phyloP scores from a whole-genome alignment of 768 basidiomycete genomes.

The Pleurotus salmoneostramineus region DNA sequence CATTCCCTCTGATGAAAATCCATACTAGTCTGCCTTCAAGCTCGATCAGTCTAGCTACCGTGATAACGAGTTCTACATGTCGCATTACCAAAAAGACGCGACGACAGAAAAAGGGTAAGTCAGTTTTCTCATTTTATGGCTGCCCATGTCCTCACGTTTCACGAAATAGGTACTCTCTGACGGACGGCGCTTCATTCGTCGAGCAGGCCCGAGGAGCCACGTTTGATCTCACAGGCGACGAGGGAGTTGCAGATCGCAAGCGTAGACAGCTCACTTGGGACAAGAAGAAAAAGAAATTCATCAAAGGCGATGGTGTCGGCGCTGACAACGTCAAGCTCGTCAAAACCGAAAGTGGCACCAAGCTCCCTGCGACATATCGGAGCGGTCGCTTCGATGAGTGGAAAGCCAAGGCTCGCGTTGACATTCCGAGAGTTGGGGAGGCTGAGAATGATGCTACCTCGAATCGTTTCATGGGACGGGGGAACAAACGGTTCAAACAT shows the following conservation, averaged over 20 bases:
- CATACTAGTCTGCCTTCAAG: slow-evolving; percentile 56
- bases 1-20: not conserved
- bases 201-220: slow-evolving; percentile 77
- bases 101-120: slow-evolving; percentile 86
- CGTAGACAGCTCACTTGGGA: slow-evolving; percentile 84
- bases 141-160: not conserved
- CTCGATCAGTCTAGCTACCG: slow-evolving; percentile 52
- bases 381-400: slow-evolving; percentile 96
- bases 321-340: slow-evolving; percentile 94
- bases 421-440: slow-evolving; percentile 81
- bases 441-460: slow-evolving; percentile 47
- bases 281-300: slow-evolving; percentile 93
- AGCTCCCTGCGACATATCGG: slow-evolving; percentile 87
- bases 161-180: slow-evolving; percentile 72
- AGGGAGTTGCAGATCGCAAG: slow-evolving; percentile 54
- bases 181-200: slow-evolving; percentile 83
- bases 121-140: not conserved
- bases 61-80: slow-evolving; percentile 89
- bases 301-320: slow-evolving; percentile 80
- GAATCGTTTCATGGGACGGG: slow-evolving; percentile 29
- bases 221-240: slow-evolving; percentile 83
- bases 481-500: slow-evolving; percentile 72
- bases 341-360: slow-evolving; percentile 86
- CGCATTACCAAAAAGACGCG: slow-evolving; percentile 85
- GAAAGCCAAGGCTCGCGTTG: slow-evolving; percentile 74